Evolutionary conservation across 1,284 basidiomycete species (phyloP).

Genomic region (Flammula alnicola): DNA sequence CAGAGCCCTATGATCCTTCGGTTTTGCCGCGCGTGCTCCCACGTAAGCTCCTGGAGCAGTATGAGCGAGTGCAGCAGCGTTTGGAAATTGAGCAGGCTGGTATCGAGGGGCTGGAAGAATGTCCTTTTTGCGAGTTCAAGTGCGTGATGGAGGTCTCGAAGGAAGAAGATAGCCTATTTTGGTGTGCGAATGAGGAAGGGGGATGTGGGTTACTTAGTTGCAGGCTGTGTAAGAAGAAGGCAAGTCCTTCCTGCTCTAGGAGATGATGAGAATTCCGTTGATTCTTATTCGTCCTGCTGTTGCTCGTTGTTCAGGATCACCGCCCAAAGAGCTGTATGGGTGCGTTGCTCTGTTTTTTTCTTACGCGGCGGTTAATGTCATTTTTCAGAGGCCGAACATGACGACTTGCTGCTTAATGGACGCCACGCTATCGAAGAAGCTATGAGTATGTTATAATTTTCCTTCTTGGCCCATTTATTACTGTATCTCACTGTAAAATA

Average conservation of each 20-base stretch:
- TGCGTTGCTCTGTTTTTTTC: slow-evolving; percentile 27
- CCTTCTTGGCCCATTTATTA: not conserved
- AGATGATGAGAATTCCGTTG: too few species aligned
- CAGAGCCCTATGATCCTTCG: slow-evolving; percentile 62
- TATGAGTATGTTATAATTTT: slow-evolving; percentile 71
- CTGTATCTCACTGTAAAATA: slow-evolving; percentile 5
- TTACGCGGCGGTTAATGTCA: slow-evolving; percentile 10
- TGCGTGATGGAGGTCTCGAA: slow-evolving; percentile 74
- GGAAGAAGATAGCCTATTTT: slow-evolving; percentile 75
- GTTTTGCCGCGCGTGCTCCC: slow-evolving; percentile 70
- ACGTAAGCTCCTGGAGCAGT: slow-evolving; percentile 67
- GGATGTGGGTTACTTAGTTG: slow-evolving; percentile 77
- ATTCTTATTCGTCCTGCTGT: too few species aligned
- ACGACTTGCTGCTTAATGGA: slow-evolving; percentile 71
- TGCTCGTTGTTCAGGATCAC: too few species aligned
- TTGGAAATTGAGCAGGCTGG: slow-evolving; percentile 80
- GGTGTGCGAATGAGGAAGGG: slow-evolving; percentile 76
- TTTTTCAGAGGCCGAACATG: slow-evolving; percentile 65
- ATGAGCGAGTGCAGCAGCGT: slow-evolving; percentile 74
- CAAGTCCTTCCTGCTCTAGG: too few species aligned
- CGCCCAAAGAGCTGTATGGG: slow-evolving; percentile 68
- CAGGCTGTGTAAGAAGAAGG: slow-evolving; percentile 77
- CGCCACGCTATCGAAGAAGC: slow-evolving; percentile 85
- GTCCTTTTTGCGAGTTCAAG: slow-evolving; percentile 86
- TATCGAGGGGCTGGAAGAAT: slow-evolving; percentile 78